Evolutionary conservation across 2,329 filamentous ascomycete genomes (phyloP).

Genomic region (Fusarium tuaranense): DNA sequence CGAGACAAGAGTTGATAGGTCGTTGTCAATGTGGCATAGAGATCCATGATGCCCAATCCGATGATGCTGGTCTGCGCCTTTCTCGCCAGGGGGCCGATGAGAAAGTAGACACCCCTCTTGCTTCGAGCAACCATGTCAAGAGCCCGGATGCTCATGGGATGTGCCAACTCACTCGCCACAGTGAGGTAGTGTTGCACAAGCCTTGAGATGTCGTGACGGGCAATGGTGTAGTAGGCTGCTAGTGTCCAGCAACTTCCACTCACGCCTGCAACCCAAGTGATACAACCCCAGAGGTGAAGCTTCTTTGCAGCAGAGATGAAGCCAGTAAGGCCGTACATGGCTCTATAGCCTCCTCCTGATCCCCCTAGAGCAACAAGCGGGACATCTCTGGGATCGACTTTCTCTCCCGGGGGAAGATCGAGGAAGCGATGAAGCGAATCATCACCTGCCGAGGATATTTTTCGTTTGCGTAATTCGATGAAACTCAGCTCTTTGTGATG

Average conservation of each 20-base stretch:
- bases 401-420: slow-evolving; percentile 3
- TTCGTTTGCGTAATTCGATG: slow-evolving; percentile 19
- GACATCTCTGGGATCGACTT: slow-evolving; percentile 30
- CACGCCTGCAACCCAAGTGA: slow-evolving; percentile 37
- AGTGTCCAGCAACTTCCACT: slow-evolving; percentile 43
- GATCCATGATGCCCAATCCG: slow-evolving; percentile 38
- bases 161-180: slow-evolving; percentile 30
- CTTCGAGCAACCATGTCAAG: slow-evolving; percentile 29
- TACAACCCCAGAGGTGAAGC: slow-evolving; percentile 32
- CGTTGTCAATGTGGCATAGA: slow-evolving; percentile 37
- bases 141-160: slow-evolving; percentile 35
- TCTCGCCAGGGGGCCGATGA: slow-evolving; percentile 32
- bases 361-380: slow-evolving; percentile 37
- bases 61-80: slow-evolving; percentile 42
- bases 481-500: slow-evolving; percentile 26
- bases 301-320: slow-evolving; percentile 35
- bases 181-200: slow-evolving; percentile 34
- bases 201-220: slow-evolving; percentile 22
- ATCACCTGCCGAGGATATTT: slow-evolving; percentile 23
- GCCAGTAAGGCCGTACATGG: slow-evolving; percentile 40
- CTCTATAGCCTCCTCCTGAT: slow-evolving; percentile 38
- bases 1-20: slow-evolving; percentile 32
- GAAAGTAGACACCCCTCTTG: slow-evolving; percentile 35
- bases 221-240: slow-evolving; percentile 40
- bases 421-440: slow-evolving; percentile 32